Percentiles rank a stretch among this genome's conserved stretches.
These are phyloP conservation scores for Eucalyptus fibrosa DNA, from an alignment of 345 rosid species.

Conservation along the genomic window DNA sequence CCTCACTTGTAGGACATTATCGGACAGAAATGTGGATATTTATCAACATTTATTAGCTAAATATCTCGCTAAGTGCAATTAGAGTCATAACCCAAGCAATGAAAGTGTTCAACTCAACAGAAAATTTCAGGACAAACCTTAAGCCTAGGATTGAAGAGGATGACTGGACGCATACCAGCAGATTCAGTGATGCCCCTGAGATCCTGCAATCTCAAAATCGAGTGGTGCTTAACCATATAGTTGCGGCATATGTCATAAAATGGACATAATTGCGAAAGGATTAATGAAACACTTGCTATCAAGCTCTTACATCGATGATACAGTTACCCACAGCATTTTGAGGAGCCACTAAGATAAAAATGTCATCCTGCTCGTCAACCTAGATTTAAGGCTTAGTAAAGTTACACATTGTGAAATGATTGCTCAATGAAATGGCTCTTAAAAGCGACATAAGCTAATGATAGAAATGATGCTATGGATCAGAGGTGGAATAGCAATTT, in stretches of 20 bases:
- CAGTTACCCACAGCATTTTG: conserved; percentile 95
- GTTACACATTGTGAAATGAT: background rate
- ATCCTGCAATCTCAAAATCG: conserved; percentile 33
- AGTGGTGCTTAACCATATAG: background rate
- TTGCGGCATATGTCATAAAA: background rate
- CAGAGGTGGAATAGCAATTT: background rate
- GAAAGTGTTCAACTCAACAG: background rate
- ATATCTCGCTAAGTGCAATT: background rate
- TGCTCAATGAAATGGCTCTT: background rate
- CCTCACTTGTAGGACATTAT: background rate
- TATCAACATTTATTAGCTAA: background rate
- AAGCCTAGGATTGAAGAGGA: conserved; percentile 78
- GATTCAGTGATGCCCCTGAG: conserved; percentile 80
- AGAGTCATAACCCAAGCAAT: background rate
- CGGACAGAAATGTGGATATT: background rate
- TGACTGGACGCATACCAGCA: conserved; percentile 74
- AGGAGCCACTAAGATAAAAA: conserved; percentile 84
- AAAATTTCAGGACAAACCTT: conserved; percentile 24
- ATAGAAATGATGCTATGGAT: background rate
- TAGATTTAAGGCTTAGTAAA: background rate
- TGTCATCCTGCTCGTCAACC: conserved; percentile 78
- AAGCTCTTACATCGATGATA: conserved; percentile 60
- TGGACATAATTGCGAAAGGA: background rate
- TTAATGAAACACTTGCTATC: background rate
- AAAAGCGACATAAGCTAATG: background rate